phyloP scores from a whole-genome alignment of 1,139 yeast species.

The Suhomyces wounanorum region DNA sequence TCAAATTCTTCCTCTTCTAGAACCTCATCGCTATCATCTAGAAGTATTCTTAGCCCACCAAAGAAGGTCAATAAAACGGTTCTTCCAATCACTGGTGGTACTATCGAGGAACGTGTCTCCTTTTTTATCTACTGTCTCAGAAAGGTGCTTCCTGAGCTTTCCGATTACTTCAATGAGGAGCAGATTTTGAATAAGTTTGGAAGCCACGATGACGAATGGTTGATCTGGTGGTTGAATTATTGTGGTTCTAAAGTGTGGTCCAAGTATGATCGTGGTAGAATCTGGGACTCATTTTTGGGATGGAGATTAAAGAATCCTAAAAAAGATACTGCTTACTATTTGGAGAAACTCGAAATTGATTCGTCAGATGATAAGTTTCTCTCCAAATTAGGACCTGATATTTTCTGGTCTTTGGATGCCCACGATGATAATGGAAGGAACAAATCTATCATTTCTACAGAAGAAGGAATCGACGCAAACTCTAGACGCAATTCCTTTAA shows the following conservation, averaged over 20 bases:
- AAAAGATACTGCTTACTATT: slow-evolving; percentile 34
- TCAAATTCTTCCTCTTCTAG: slow-evolving; percentile 3
- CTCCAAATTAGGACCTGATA: slow-evolving; percentile 46
- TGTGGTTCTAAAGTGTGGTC: slow-evolving; percentile 90
- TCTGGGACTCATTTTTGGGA: slow-evolving; percentile 87
- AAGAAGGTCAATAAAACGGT: slow-evolving; percentile 35
- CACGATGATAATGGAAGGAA: slow-evolving; percentile 11
- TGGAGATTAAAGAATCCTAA: slow-evolving; percentile 59
- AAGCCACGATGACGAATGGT: slow-evolving; percentile 81
- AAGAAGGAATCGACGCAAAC: slow-evolving; percentile 3
- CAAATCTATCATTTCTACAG: slow-evolving; percentile 5
- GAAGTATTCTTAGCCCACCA: slow-evolving; percentile 5
- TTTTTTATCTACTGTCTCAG: slow-evolving; percentile 70
- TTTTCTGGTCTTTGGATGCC: slow-evolving; percentile 40
- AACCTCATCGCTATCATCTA: slow-evolving; percentile 9
- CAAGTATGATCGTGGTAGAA: slow-evolving; percentile 75
- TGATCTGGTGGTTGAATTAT: slow-evolving; percentile 93
- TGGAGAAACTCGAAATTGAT: slow-evolving; percentile 33
- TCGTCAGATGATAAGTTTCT: slow-evolving; percentile 20
- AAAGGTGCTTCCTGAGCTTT: slow-evolving; percentile 71
- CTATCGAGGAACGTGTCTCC: slow-evolving; percentile 68
- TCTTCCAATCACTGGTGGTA: slow-evolving; percentile 63
- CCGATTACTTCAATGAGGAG: slow-evolving; percentile 78
- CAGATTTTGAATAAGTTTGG: slow-evolving; percentile 66
- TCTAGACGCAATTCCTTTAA: slow-evolving; percentile 30